Conservation (phyloP, 106 monocot genomes). For the Platanthera guangdongensis region DNA sequence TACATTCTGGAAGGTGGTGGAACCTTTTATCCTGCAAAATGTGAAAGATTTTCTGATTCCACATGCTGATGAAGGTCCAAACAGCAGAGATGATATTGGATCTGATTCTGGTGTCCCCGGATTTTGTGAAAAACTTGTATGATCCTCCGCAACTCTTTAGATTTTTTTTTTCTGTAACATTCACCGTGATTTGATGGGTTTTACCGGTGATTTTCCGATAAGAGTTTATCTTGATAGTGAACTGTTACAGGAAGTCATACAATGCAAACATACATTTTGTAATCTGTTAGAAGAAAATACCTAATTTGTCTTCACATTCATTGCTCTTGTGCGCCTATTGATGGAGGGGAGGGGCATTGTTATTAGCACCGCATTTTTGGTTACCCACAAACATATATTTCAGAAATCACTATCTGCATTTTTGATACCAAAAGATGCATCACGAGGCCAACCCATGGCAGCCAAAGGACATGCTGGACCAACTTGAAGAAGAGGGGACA, state of each 20-base stretch:
- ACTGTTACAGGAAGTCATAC: neutral
- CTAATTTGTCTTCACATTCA: neutral
- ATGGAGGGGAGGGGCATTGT: no score
- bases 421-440: no score
- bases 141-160: neutral
- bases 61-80: neutral
- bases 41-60: conserved; percentile 31
- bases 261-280: neutral
- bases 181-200: neutral
- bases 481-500: no score
- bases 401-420: no score
- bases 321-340: neutral
- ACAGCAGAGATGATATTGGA: neutral
- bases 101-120: neutral
- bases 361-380: no score
- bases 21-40: conserved; percentile 53
- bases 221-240: neutral
- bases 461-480: no score
- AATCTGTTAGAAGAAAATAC: neutral
- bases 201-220: neutral
- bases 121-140: neutral
- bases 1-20: conserved; percentile 50
- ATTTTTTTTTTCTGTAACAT: neutral
- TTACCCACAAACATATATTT: no score
- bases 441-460: no score